phyloP scores from a whole-genome alignment of 2,329 filamentous ascomycete genomes.

The Aschersonia sp. region DNA sequence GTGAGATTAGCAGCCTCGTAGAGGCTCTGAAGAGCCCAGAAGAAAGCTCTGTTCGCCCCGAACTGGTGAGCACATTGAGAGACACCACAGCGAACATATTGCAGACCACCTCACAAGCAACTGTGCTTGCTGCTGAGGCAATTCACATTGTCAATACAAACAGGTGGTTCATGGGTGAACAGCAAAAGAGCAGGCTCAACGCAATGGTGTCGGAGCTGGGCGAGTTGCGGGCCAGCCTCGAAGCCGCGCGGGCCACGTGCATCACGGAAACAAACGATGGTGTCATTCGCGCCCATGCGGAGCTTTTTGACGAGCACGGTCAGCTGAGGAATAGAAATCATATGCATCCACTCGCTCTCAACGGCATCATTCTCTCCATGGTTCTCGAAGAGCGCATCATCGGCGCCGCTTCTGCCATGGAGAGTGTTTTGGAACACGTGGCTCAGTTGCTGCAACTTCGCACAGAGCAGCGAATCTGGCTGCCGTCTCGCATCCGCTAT shows the following conservation, averaged over 20 bases:
- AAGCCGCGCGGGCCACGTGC: slow-evolving; percentile 11
- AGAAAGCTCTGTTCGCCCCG: slow-evolving; percentile 13
- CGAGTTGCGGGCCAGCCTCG: slow-evolving; percentile 12
- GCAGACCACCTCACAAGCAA: slow-evolving; percentile 8
- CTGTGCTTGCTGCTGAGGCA: slow-evolving; percentile 10
- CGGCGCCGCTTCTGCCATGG: slow-evolving; percentile 10
- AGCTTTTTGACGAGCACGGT: slow-evolving; percentile 26
- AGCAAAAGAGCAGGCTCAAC: slow-evolving; percentile 8
- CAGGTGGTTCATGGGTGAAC: slow-evolving; percentile 14
- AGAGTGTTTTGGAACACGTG: slow-evolving; percentile 21
- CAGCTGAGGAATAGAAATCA: slow-evolving; percentile 14
- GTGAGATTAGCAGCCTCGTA: slow-evolving; percentile 14
- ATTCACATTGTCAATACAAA: slow-evolving; percentile 14
- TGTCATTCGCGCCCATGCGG: slow-evolving; percentile 21
- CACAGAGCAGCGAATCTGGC: slow-evolving; percentile 23
- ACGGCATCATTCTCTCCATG: slow-evolving; percentile 29
- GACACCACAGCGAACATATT: slow-evolving; percentile 14
- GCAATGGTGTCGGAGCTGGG: slow-evolving; percentile 7
- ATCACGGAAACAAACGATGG: slow-evolving; percentile 21
- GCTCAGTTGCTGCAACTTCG: slow-evolving; percentile 19
- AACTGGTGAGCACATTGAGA: slow-evolving; percentile 17
- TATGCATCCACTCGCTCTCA: slow-evolving; percentile 13
- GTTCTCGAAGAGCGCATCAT: slow-evolving; percentile 29
- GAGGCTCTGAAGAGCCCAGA: slow-evolving; percentile 23
- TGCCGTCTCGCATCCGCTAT: slow-evolving; percentile 23